These are phyloP conservation scores for Ophiocordyceps camponoti-saundersi DNA, from an alignment of 2,329 filamentous ascomycete species.

Conservation along the genomic window DNA sequence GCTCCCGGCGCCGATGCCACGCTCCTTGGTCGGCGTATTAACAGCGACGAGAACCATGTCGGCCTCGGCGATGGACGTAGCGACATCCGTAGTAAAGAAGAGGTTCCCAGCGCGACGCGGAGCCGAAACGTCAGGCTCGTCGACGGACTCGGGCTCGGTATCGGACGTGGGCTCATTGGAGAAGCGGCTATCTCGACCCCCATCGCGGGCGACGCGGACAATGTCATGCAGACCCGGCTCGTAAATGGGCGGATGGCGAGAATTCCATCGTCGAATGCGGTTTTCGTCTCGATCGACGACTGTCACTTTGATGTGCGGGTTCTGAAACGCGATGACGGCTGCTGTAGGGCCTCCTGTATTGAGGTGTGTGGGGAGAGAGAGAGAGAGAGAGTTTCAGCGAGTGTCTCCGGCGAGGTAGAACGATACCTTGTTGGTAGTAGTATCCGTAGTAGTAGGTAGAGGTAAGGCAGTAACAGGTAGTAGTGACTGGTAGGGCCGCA, in stretches of 20 bases:
- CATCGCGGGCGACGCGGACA: conserved; percentile 46
- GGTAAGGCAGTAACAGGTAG: too few species aligned
- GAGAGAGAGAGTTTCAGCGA: conserved; percentile 10
- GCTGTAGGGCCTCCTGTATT: conserved; percentile 42
- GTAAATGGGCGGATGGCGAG: conserved; percentile 55
- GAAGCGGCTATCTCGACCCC: conserved; percentile 26
- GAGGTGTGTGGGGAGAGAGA: too few species aligned
- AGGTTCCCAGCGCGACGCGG: conserved; percentile 43
- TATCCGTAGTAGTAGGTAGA: too few species aligned
- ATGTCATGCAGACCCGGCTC: conserved; percentile 56
- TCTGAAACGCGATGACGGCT: conserved; percentile 57
- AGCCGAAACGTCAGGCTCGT: conserved; percentile 16
- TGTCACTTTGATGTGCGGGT: conserved; percentile 52
- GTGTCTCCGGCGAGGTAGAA: not conserved
- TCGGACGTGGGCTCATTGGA: conserved; percentile 17
- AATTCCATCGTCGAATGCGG: conserved; percentile 59
- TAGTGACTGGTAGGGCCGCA: too few species aligned
- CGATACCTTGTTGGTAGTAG: too few species aligned
- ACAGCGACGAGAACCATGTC: conserved; percentile 63
- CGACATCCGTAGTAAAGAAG: conserved; percentile 55
- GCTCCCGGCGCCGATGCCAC: conserved; percentile 50
- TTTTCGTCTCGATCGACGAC: conserved; percentile 54
- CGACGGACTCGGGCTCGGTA: conserved; percentile 13
- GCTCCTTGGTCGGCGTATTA: conserved; percentile 62
- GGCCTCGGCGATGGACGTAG: conserved; percentile 43